These are phyloP conservation scores for Lactarius tabidus DNA, from an alignment of 768 basidiomycete genomes.

Conservation along the genomic window DNA sequence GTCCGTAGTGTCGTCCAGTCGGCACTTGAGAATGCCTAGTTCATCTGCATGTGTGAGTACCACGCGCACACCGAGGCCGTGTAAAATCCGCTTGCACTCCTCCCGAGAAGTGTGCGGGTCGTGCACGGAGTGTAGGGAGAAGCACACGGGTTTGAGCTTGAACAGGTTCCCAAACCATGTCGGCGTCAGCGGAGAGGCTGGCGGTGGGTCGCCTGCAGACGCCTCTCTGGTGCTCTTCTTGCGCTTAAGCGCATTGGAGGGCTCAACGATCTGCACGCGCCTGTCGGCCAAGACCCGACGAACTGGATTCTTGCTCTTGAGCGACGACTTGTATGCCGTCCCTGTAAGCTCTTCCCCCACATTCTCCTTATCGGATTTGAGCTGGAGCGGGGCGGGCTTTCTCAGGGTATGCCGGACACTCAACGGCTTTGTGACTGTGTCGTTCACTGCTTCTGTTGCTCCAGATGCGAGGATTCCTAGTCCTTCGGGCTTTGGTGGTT, in stretches of 20 bases:
- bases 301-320: slow-evolving; percentile 34
- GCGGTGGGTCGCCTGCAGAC: slow-evolving; percentile 35
- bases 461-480: slow-evolving; percentile 13
- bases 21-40: slow-evolving; percentile 69
- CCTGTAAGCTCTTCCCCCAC: slow-evolving; percentile 14
- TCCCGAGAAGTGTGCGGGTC: slow-evolving; percentile 63
- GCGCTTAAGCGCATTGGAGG: slow-evolving; percentile 30
- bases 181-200: slow-evolving; percentile 42
- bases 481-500: slow-evolving; percentile 7
- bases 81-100: slow-evolving; percentile 70
- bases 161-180: slow-evolving; percentile 88
- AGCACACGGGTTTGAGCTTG: slow-evolving; percentile 69
- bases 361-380: slow-evolving; percentile 59
- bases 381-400: slow-evolving; percentile 23
- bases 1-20: slow-evolving; percentile 62
- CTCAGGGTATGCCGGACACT: slow-evolving; percentile 34
- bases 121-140: slow-evolving; percentile 53
- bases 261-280: slow-evolving; percentile 55
- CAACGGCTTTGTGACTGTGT: slow-evolving; percentile 40
- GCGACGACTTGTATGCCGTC: slow-evolving; percentile 39
- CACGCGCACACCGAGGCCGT: slow-evolving; percentile 65
- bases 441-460: slow-evolving; percentile 16
- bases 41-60: slow-evolving; percentile 61
- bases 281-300: slow-evolving; percentile 28
- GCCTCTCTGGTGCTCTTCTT: slow-evolving; percentile 35